Conservation (phyloP, 345 rosid genomes). For the Hibiscus trionum region DNA sequence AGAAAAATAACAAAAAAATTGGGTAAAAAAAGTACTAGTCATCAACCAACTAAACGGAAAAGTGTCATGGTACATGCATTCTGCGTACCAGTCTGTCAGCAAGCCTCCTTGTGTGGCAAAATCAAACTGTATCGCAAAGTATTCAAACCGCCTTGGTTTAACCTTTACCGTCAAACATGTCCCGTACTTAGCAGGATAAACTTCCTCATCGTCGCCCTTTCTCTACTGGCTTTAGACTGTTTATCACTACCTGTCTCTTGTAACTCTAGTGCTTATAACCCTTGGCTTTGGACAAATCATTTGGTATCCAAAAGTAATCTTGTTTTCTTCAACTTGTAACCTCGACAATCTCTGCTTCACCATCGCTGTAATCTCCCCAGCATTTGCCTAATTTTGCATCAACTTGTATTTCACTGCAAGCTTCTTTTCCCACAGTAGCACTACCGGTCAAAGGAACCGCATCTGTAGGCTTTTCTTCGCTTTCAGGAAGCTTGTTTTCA, state of each 20-base stretch:
- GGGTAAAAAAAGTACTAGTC: background rate
- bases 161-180: background rate
- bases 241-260: background rate
- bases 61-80: constrained; percentile 7
- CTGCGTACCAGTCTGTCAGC: background rate
- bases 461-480: constrained; percentile 21
- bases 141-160: background rate
- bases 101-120: background rate
- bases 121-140: constrained; percentile 6
- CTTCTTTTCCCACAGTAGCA: constrained; percentile 25
- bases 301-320: background rate
- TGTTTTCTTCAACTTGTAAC: constrained; percentile 42
- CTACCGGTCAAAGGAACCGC: constrained; percentile 12
- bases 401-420: constrained; percentile 19
- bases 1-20: background rate
- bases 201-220: background rate
- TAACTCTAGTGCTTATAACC: background rate
- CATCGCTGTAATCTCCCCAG: constrained; percentile 83
- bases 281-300: constrained; percentile 4
- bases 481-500: constrained; percentile 26
- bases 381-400: constrained; percentile 47
- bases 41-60: background rate
- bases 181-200: background rate
- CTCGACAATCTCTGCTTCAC: constrained; percentile 60
- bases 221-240: background rate